These are phyloP conservation scores for Trichoderma polysporum DNA, from an alignment of 2,329 filamentous ascomycete species.

Conservation along the genomic window DNA sequence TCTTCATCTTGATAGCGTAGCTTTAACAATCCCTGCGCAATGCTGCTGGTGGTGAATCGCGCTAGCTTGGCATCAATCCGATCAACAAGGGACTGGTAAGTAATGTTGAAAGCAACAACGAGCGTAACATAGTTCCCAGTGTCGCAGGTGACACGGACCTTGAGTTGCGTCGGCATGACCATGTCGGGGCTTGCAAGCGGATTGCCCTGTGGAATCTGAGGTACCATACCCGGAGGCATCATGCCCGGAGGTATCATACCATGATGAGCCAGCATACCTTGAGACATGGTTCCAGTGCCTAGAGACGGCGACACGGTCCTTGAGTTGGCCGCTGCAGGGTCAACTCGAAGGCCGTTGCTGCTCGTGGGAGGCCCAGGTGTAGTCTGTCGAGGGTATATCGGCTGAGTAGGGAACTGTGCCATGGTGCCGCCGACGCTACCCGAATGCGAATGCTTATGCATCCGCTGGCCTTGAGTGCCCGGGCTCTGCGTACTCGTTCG, in stretches of 20 bases:
- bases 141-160: conserved; percentile 92
- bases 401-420: conserved; percentile 57
- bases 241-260: conserved; percentile 10
- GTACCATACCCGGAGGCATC: conserved; percentile 12
- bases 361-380: conserved; percentile 38
- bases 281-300: conserved; percentile 34
- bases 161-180: conserved; percentile 71
- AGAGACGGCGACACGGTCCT: conserved; percentile 50
- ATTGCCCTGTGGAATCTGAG: conserved; percentile 32
- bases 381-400: conserved; percentile 50
- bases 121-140: conserved; percentile 84
- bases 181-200: conserved; percentile 49
- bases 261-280: conserved; percentile 7
- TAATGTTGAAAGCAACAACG: conserved; percentile 94
- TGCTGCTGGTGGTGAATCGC: conserved; percentile 79
- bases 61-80: conserved; percentile 94
- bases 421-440: conserved; percentile 52
- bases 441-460: conserved; percentile 48
- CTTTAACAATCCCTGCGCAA: conserved; percentile 78
- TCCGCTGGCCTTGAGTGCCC: conserved; percentile 61
- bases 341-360: conserved; percentile 40
- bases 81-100: conserved; percentile 89
- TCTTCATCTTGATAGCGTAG: conserved; percentile 91
- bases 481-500: conserved; percentile 71
- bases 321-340: conserved; percentile 39